These are phyloP conservation scores for Malania oleifera DNA, from an alignment of 164 flowering plant species.

Conservation along the genomic window DNA sequence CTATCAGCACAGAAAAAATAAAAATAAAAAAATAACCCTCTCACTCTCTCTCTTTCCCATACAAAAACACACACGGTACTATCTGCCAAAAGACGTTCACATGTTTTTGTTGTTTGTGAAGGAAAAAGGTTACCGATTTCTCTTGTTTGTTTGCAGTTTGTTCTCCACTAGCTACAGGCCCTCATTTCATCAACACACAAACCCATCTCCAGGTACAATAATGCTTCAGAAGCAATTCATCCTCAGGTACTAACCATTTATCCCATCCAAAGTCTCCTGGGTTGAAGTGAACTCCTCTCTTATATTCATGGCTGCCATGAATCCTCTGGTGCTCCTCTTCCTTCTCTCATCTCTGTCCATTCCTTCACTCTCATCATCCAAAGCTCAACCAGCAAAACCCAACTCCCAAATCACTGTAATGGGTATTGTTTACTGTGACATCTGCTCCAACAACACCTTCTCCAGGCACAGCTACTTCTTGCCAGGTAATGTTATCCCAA, in stretches of 20 bases:
- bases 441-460: constrained; percentile 83
- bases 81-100: constrained; percentile 61
- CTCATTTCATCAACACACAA: constrained; percentile 15
- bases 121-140: constrained; percentile 12
- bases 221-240: constrained; percentile 8
- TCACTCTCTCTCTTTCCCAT: constrained; percentile 11
- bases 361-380: constrained; percentile 13
- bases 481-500: constrained; percentile 46
- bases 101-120: constrained; percentile 53
- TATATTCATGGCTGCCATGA: constrained; percentile 23
- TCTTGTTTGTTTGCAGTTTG: constrained; percentile 17
- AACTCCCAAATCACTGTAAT: constrained; percentile 57
- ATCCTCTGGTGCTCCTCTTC: constrained; percentile 15
- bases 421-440: constrained; percentile 85
- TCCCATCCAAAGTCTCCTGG: not conserved
- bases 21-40: too few species aligned
- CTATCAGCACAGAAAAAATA: too few species aligned
- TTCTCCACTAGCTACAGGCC: constrained; percentile 20
- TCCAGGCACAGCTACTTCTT: constrained; percentile 87
- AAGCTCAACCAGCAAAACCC: constrained; percentile 22
- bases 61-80: constrained; percentile 26
- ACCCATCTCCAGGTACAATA: constrained; percentile 12
- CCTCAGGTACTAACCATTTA: not conserved
- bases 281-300: not conserved
- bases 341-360: constrained; percentile 24